Evolutionary conservation across 139 green algal genomes (phyloP).

Genomic region (Zygnema circumcarinatum): DNA sequence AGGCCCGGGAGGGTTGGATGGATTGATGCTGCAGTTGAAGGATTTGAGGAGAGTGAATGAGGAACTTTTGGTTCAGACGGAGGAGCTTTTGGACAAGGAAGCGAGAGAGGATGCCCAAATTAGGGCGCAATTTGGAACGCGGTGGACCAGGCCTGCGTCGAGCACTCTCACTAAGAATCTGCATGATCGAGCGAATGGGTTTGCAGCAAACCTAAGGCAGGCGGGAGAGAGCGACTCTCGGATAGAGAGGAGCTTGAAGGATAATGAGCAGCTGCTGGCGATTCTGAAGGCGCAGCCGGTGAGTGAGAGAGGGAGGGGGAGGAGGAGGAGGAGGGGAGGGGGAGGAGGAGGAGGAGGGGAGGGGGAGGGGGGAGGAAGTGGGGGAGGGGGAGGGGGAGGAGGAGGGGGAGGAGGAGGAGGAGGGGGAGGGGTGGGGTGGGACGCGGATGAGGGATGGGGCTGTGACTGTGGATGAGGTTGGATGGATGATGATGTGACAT

Average conservation of each 20-base stretch:
- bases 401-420: background rate
- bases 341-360: constrained; percentile 37
- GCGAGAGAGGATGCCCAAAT: constrained; percentile 67
- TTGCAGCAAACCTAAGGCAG: constrained; percentile 55
- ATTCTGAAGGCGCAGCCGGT: constrained; percentile 49
- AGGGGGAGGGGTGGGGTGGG: background rate
- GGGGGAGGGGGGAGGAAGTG: background rate
- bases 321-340: background rate
- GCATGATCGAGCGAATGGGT: constrained; percentile 33
- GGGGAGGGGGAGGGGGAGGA: background rate
- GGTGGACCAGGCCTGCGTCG: constrained; percentile 52
- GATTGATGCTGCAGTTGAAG: constrained; percentile 70
- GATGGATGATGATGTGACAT: background rate
- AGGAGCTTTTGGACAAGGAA: constrained; percentile 73
- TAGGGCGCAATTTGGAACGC: constrained; percentile 55
- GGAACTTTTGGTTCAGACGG: constrained; percentile 69
- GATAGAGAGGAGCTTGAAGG: constrained; percentile 45
- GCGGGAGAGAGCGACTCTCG: constrained; percentile 55
- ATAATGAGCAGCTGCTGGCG: constrained; percentile 39
- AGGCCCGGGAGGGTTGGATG: constrained; percentile 5
- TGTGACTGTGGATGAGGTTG: background rate
- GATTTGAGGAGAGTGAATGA: constrained; percentile 70
- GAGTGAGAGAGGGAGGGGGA: constrained; percentile 11
- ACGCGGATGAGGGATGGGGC: background rate
- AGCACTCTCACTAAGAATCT: constrained; percentile 55